Evolutionary conservation across 2,329 filamentous ascomycete species (phyloP).

Genomic region (Alternaria ethzedia): DNA sequence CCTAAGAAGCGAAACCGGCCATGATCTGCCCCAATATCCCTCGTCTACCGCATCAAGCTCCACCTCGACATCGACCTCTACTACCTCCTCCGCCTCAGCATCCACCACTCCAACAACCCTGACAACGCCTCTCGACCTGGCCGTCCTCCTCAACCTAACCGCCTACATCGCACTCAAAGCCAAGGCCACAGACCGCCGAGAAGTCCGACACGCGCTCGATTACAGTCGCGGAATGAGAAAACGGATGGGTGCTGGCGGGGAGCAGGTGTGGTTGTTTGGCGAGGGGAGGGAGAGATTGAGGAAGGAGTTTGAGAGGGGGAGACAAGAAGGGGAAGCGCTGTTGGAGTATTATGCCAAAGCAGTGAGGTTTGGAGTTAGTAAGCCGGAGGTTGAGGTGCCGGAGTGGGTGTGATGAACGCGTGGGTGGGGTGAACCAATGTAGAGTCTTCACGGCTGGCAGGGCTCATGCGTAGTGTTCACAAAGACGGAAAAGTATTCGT

Average conservation of each 20-base stretch:
- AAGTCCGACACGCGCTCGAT: conserved; percentile 31
- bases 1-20: conserved; percentile 4
- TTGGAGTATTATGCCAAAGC: conserved; percentile 34
- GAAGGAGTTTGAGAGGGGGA: conserved; percentile 20
- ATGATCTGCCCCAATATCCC: conserved; percentile 17
- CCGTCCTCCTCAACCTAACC: conserved; percentile 30
- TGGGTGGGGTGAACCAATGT: not conserved
- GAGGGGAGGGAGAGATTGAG: conserved; percentile 17
- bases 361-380: conserved; percentile 28
- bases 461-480: not conserved
- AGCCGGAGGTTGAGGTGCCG: conserved; percentile 21
- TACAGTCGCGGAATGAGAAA: conserved; percentile 29
- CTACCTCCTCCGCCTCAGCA: not conserved
- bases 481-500: not conserved
- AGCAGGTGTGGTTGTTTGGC: conserved; percentile 20
- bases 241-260: conserved; percentile 22
- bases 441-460: not conserved
- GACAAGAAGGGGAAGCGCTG: conserved; percentile 21
- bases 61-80: not conserved
- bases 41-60: not conserved
- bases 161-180: conserved; percentile 27
- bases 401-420: conserved; percentile 19
- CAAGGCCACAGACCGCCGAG: conserved; percentile 26
- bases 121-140: conserved; percentile 28
- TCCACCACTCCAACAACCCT: not conserved